phyloP scores from a whole-genome alignment of 1,284 basidiomycete genomes.

The Cutaneotrichosporon cavernicola region DNA sequence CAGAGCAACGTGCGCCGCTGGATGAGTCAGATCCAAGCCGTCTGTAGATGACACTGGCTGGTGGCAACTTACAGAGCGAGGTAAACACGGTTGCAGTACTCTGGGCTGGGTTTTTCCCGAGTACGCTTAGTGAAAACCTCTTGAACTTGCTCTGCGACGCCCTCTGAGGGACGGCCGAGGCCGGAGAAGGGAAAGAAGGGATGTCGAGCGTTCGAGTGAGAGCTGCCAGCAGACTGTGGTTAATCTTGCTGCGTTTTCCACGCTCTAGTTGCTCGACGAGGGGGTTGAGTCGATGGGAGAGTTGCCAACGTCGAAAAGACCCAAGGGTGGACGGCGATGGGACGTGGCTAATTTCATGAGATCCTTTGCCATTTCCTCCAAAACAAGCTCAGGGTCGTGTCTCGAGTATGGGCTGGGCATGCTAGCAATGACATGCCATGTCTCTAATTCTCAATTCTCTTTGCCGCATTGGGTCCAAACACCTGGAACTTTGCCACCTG shows the following conservation, averaged over 20 bases:
- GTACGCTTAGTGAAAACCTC: constrained; percentile 6
- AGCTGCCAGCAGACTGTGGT: background rate
- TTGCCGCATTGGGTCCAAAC: no score
- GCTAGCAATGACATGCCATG: no score
- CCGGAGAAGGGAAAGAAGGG: background rate
- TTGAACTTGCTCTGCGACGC: constrained; percentile 8
- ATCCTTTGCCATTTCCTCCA: background rate
- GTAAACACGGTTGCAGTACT: constrained; percentile 2
- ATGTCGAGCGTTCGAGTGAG: constrained; percentile 9
- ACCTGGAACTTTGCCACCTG: no score
- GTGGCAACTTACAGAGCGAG: constrained; percentile 10
- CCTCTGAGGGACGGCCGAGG: constrained; percentile 9
- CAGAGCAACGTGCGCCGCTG: constrained; percentile 12
- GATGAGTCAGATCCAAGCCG: background rate
- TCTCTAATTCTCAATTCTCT: no score
- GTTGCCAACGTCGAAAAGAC: constrained; percentile 4
- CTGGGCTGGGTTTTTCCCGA: background rate
- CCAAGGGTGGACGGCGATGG: no score
- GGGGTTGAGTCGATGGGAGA: background rate
- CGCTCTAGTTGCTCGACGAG: constrained; percentile 6
- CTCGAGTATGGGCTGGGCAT: no score
- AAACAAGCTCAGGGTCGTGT: no score
- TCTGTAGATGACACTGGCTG: background rate
- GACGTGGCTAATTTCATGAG: no score
- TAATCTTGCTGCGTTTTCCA: background rate